Base-by-base conservation (phyloP, 768 basidiomycete species). In the Amanita thiersii region DNA sequence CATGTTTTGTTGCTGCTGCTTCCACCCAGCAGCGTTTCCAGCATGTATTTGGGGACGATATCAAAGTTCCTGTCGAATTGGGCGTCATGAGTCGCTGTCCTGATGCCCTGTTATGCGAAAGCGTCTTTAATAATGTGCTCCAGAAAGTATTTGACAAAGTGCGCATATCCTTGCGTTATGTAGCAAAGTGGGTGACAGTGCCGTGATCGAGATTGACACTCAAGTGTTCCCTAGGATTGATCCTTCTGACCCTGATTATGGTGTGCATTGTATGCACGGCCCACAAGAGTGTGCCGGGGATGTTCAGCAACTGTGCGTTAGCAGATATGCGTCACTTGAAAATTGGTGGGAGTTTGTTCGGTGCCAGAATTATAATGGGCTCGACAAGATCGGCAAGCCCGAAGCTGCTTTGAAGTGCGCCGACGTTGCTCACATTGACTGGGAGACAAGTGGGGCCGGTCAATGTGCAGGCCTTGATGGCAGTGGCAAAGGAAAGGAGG, bases 251-350 rank as follows among this genome's bases (percentile, higher is more conserved):
- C 62, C 73, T n/a, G 65, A 67, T 36, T 88, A 81, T 54, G 90
- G 90, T n/a, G 75, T 85, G 21, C 72, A 63, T 24, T 96, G 92
- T 62, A 71, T 72, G 68, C 91, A 94, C 54, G 91, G 90, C 12
- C 63, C 64, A 3, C 59, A 71, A 39, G 92, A 97, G 60, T 96
- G 92, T 53, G 77, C 77, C 10, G 92, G 87, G 31, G 91, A 94
- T 62, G 77, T 90, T 12, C 86, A 96, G 45, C 81, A 96, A 56
- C 69, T 96, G 19, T 97, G 93, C 58, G 83, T 72, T 21, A 66
- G 72, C 41, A 77, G 79, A 55, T 69, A 86, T 47, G 64, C 72
- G 17, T 60, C 69, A 17, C 60, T 64, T 29, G 49, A 58, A n/a
- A 64, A 63, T 15, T 90, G 86, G 85, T 93, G 89, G 90, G 62